A percentile compares a stretch with the other conserved stretches of the same genome.
These are phyloP conservation scores for Passalora sequoiae DNA, from an alignment of 2,329 filamentous ascomycete genomes.

Conservation along the genomic window DNA sequence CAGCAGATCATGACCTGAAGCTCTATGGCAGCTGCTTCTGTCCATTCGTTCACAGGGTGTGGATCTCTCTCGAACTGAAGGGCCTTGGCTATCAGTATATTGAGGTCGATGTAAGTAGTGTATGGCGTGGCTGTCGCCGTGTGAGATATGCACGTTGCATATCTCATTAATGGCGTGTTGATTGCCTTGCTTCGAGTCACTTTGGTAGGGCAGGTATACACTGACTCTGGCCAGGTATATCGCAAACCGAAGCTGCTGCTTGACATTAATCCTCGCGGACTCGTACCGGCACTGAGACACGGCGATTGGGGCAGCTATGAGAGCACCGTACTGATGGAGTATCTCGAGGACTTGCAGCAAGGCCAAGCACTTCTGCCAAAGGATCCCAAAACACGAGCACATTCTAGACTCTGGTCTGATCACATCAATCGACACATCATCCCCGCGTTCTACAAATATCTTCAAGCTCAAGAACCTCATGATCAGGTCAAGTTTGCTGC, in stretches of 20 bases:
- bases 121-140: no score
- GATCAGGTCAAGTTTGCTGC: conserved; percentile 56
- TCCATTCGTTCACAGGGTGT: conserved; percentile 80
- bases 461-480: conserved; percentile 58
- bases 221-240: no score
- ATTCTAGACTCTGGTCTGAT: conserved; percentile 73
- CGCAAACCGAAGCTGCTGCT: conserved; percentile 65
- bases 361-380: conserved; percentile 60
- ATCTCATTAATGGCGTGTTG: no score
- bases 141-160: no score
- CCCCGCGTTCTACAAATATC: conserved; percentile 67
- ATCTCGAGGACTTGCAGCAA: conserved; percentile 68
- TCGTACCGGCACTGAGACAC: conserved; percentile 71
- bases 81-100: conserved; percentile 77
- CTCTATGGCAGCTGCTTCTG: conserved; percentile 81
- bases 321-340: conserved; percentile 78
- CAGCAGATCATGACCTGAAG: conserved; percentile 66
- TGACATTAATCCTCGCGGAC: conserved; percentile 68
- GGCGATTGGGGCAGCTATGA: conserved; percentile 79
- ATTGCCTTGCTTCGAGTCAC: no score
- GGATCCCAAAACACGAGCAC: conserved; percentile 63
- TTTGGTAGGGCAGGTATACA: no score
- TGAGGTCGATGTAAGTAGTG: conserved; percentile 78
- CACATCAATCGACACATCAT: conserved; percentile 75
- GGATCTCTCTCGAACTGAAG: conserved; percentile 82